Base-by-base conservation (phyloP, 768 basidiomycete genomes). In the Pleurotus ostreatus region DNA sequence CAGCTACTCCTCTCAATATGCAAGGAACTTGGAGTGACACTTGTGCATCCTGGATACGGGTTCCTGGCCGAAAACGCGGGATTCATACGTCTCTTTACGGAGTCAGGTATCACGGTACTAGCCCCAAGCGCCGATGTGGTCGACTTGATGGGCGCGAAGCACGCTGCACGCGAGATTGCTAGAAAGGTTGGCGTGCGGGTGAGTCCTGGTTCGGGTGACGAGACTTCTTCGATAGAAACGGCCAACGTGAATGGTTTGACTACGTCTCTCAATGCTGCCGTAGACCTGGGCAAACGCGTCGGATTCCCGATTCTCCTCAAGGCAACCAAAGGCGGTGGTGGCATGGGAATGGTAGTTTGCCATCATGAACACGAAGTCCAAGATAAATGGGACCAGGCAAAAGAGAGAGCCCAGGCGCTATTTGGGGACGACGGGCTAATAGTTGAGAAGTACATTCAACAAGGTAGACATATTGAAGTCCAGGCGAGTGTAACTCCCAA, bases 271-370 rank as follows among this genome's bases (percentile, higher is more conserved):
- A 73, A 74, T 5, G 79, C 78, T 1, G 82, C 79, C 0, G 48
- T 75, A 7, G 56, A 60, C 13, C 63, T 74, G 1, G 80, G 81
- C 9, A 60, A 57, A 7, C 56, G 59, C 3, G 70, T 84, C 20
- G 83, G 83, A 0, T 86, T 73, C 59, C 87, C 86, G 0, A 74
- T 89, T 4, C 80, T 87, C 65, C 65, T 88, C 60, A 88, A 87
- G 65, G 81, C 85, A 1, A 85, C 83, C 1, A 83, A 82, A 0
- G 86, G 85, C 2, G 87, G 86, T 1, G 86, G 87, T 2, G 87
- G 86, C 0, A 82, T 85, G 78, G 86, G 85, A 3, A 77, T 88
- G 62, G 74, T 77, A 5, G 71, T 86, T 25, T 87, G 85, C 61
- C 58, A 62, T 15, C 62, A 71, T 44, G 74, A 73, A n/a, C 49